Evolutionary conservation across 108 stramenopile species (phyloP).

Genomic region (Nitzschia sp.): DNA sequence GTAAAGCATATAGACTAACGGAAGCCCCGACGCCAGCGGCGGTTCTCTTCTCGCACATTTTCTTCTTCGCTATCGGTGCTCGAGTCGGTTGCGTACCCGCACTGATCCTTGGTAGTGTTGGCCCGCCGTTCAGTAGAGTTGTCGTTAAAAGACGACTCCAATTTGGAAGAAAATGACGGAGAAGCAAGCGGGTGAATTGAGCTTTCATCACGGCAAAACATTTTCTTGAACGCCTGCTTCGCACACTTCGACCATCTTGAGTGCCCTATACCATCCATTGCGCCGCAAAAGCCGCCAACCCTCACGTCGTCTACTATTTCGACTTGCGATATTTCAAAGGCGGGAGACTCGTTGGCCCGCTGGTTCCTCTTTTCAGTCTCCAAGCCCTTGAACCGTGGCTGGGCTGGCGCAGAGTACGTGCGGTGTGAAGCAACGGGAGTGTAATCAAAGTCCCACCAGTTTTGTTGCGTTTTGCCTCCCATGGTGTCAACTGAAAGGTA

Average conservation of each 20-base stretch:
- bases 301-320: neutral
- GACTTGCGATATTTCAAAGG: neutral
- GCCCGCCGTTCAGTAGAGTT: neutral
- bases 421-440: no score
- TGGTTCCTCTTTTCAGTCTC: no score
- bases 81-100: neutral
- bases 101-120: neutral
- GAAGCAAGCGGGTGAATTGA: neutral
- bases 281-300: neutral
- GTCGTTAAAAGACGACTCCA: neutral
- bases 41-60: neutral
- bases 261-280: neutral
- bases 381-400: no score
- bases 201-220: neutral
- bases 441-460: no score
- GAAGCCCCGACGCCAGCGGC: neutral
- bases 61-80: neutral
- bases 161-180: neutral
- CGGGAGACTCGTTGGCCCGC: neutral
- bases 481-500: no score
- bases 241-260: neutral
- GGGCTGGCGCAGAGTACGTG: no score
- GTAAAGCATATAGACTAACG: no score
- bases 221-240: neutral
- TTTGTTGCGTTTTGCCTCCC: no score